Conservation (phyloP, 2,329 filamentous ascomycete species). For the Fonsecaea nubica region DNA sequence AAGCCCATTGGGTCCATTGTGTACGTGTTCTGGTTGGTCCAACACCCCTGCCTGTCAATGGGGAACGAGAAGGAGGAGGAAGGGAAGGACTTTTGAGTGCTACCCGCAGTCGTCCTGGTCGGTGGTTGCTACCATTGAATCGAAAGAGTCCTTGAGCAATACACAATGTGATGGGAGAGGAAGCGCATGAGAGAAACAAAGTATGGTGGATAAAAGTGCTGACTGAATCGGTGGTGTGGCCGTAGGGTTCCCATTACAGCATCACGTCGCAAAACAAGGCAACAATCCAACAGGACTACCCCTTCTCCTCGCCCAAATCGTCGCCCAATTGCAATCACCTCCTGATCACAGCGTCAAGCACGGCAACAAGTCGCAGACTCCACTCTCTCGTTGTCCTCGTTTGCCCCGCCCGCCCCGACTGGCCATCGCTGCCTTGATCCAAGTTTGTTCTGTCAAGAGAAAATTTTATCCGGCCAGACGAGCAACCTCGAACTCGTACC, state of each 20-base stretch:
- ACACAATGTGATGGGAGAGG: constrained; percentile 3
- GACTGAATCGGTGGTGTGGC: constrained; percentile 26
- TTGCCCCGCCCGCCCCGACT: constrained; percentile 19
- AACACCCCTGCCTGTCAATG: constrained; percentile 14
- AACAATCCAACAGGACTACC: constrained; percentile 13
- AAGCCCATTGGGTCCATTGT: constrained; percentile 14
- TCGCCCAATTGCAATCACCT: constrained; percentile 23
- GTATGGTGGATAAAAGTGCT: constrained; percentile 19
- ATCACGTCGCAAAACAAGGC: constrained; percentile 10
- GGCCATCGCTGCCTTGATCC: constrained; percentile 22
- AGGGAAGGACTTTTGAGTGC: neutral
- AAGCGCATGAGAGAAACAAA: constrained; percentile 9
- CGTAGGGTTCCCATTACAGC: constrained; percentile 27
- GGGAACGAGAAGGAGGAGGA: constrained; percentile 13
- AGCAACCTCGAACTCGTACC: constrained; percentile 22
- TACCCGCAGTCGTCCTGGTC: constrained; percentile 5
- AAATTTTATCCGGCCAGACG: constrained; percentile 30
- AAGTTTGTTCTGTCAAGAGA: constrained; percentile 25
- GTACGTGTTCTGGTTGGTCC: constrained; percentile 28
- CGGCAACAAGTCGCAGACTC: constrained; percentile 21
- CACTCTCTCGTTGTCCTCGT: constrained; percentile 19
- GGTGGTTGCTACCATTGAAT: constrained; percentile 1
- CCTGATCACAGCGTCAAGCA: constrained; percentile 25
- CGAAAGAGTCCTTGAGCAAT: neutral
- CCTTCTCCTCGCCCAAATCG: constrained; percentile 17